phyloP scores from a whole-genome alignment of 2,329 filamentous ascomycete genomes.

The Trichoderma lentiforme region DNA sequence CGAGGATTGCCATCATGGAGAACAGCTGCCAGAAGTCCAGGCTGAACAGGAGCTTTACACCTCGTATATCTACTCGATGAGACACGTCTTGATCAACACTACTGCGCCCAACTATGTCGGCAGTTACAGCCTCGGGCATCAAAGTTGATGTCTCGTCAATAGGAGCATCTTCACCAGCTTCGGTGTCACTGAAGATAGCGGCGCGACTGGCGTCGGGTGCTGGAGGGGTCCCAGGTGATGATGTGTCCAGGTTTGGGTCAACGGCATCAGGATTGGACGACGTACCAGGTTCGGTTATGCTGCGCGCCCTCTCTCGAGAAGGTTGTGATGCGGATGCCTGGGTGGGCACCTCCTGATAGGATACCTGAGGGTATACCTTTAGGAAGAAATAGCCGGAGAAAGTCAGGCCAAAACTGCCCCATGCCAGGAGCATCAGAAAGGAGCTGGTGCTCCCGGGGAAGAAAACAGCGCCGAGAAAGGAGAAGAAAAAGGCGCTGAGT shows the following conservation, averaged over 20 bases:
- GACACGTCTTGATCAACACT: constrained; percentile 70
- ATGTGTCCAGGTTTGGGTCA: not conserved
- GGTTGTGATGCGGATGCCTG: constrained; percentile 22
- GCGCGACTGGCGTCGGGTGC: constrained; percentile 7
- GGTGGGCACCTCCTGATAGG: constrained; percentile 56
- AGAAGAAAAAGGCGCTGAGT: constrained; percentile 95
- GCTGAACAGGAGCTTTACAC: constrained; percentile 66
- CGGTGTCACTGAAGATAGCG: not conserved
- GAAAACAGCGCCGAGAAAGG: constrained; percentile 68
- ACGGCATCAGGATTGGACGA: not conserved
- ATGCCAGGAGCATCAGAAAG: constrained; percentile 75
- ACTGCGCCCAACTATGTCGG: constrained; percentile 52
- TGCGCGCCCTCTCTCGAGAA: not conserved
- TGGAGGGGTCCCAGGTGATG: not conserved
- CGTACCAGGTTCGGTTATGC: constrained; percentile 18
- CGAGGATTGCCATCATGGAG: constrained; percentile 80
- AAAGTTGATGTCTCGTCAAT: constrained; percentile 77
- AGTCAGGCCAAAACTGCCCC: constrained; percentile 73
- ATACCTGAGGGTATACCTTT: constrained; percentile 58
- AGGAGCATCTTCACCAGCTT: constrained; percentile 37
- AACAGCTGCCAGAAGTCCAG: constrained; percentile 91
- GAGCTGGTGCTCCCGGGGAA: constrained; percentile 81
- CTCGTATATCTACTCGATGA: constrained; percentile 87
- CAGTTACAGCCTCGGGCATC: constrained; percentile 60
- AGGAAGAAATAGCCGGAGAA: constrained; percentile 82